A percentile compares a stretch with the other conserved stretches of the same genome.
These are phyloP conservation scores for Phyllosticta citrichinensis DNA, from an alignment of 2,329 filamentous ascomycete genomes.

Conservation along the genomic window DNA sequence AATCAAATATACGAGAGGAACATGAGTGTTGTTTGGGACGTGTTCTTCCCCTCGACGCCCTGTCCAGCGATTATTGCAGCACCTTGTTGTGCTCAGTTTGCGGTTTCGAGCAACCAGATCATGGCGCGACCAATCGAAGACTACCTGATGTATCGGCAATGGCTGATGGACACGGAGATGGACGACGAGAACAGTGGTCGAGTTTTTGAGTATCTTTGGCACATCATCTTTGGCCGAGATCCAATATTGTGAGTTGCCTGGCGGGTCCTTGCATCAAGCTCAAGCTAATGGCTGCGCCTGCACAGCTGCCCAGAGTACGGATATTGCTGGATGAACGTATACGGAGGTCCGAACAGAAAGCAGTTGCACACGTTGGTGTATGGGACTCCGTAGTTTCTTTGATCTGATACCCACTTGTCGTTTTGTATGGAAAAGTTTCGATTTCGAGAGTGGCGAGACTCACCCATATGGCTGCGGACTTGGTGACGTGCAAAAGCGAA, in stretches of 20 bases:
- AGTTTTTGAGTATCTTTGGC: slow-evolving; percentile 21
- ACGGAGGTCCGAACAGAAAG: slow-evolving; percentile 5
- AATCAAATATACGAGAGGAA: slow-evolving; percentile 12
- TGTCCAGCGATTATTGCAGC: slow-evolving; percentile 14
- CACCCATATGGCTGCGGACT: not conserved
- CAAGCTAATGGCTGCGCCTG: not conserved
- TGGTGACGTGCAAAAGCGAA: not conserved
- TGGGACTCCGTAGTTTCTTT: not conserved
- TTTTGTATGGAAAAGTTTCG: not conserved
- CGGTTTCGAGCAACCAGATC: slow-evolving; percentile 21
- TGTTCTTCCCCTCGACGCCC: slow-evolving; percentile 12
- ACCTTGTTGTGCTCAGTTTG: slow-evolving; percentile 19
- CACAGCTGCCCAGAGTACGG: slow-evolving; percentile 15
- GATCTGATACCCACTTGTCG: not conserved
- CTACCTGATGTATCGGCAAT: slow-evolving; percentile 20
- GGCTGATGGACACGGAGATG: slow-evolving; percentile 19
- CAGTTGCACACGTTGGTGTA: slow-evolving; percentile 2
- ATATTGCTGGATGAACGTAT: slow-evolving; percentile 18
- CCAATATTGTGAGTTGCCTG: slow-evolving; percentile 15
- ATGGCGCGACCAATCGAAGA: slow-evolving; percentile 18
- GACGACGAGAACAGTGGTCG: slow-evolving; percentile 19
- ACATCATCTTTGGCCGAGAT: slow-evolving; percentile 18
- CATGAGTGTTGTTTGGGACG: slow-evolving; percentile 15
- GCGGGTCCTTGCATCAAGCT: not conserved
- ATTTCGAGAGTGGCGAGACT: not conserved